Evolutionary conservation across 306 rosid genomes (phyloP), one percentile per base, ranked within the genome.

Genomic region (Sechiopsis laciniata): DNA sequence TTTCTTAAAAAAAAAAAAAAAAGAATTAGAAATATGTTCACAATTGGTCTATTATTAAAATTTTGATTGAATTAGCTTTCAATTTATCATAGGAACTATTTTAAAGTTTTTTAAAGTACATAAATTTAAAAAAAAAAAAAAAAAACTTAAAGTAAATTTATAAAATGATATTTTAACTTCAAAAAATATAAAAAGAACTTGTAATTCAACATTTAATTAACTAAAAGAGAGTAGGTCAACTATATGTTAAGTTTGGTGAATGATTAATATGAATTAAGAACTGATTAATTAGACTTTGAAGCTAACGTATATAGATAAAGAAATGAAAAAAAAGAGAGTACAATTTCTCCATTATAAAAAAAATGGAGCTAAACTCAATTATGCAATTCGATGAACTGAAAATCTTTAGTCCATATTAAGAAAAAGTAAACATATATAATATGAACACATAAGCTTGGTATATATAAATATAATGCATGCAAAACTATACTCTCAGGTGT

Each of bases 161-260:
- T 32, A 32, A 32, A 32, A 32, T 32, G 37, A 32, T 32, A 32
- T 32, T 32, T 32, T 32, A 32, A 32, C 37, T 5, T 32, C 4
- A 32, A 32, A 3, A 17, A 54, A 7, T 6, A n/a, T 9, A 0
- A 0, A 19, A 55, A 57, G 8, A 20, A 0, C 7, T 3, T 10
- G 2, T 21, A 22, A 21, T 11, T 55, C 22, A 11, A 24, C 65
- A 6, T 62, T 2, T 62, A 15, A 62, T 64, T 37, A 63, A 37
- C 40, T 42, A 55, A 22, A 56, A 78, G 81, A 78, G 81, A 32
- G 37, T 78, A 56, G 81, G 73, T 63, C 45, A 53, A 76, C 80
- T 52, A 46, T 72, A 60, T 55, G 76, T 77, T 46, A 77, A 21
- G 59, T 68, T 76, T 46, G 75, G 69, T 76, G 55, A 68, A 68